Percentiles rank a stretch among this genome's conserved stretches.
These are phyloP conservation scores for Pseudopyrenochaeta lycopersici DNA, from an alignment of 2,329 filamentous ascomycete species.

Conservation along the genomic window DNA sequence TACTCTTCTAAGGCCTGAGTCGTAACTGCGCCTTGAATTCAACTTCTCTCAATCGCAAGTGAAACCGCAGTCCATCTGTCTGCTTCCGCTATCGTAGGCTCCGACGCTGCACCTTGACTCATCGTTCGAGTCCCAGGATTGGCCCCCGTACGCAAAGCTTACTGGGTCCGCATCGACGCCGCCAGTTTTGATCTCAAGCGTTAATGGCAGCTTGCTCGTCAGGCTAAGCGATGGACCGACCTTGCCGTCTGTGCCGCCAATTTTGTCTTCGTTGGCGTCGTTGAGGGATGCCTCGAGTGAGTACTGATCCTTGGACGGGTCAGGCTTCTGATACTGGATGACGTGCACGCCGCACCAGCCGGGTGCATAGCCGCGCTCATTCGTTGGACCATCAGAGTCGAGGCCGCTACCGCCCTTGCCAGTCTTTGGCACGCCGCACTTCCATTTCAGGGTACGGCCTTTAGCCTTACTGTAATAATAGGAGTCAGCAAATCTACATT, in stretches of 20 bases:
- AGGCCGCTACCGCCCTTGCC: conserved; percentile 6
- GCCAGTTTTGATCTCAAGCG: conserved; percentile 8
- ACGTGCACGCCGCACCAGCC: conserved; percentile 14
- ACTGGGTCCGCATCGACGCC: conserved; percentile 9
- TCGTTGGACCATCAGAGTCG: conserved; percentile 8
- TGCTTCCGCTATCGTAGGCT: conserved; percentile 10
- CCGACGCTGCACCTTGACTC: conserved; percentile 3
- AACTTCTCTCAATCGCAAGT: not conserved
- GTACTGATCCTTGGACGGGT: conserved; percentile 13
- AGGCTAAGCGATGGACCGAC: conserved; percentile 3
- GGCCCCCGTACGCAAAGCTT: conserved; percentile 3
- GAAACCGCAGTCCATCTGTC: conserved; percentile 13
- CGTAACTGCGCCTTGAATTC: not conserved
- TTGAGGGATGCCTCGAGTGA: conserved; percentile 9
- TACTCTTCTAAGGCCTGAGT: not conserved
- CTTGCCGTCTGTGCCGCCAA: conserved; percentile 1
- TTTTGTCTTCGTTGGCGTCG: conserved; percentile 13
- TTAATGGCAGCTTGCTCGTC: conserved; percentile 8
- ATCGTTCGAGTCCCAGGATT: conserved; percentile 10
- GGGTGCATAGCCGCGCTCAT: conserved; percentile 7
- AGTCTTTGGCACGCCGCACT: conserved; percentile 14
- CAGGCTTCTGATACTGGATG: conserved; percentile 16
- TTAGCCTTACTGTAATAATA: not conserved
- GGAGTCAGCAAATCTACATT: not conserved
- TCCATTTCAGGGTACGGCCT: conserved; percentile 4